These are phyloP conservation scores for Massariosphaeria phaeospora DNA, from an alignment of 495 filamentous ascomycete genomes.

Conservation along the genomic window DNA sequence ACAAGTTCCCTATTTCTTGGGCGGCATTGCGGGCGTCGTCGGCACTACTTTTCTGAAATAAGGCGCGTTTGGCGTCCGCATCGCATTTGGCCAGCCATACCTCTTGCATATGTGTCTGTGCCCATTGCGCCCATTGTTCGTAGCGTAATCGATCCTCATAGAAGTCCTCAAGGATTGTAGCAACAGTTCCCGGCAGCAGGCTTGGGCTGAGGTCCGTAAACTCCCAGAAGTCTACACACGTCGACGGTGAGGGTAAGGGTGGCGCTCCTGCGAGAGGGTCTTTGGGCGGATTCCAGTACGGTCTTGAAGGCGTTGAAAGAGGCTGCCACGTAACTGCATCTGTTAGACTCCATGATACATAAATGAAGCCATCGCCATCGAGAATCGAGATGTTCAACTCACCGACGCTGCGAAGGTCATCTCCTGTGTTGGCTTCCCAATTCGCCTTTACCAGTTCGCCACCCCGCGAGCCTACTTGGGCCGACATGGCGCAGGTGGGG, in stretches of 20 bases:
- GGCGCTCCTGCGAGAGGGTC: not conserved
- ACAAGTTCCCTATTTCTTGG: not conserved
- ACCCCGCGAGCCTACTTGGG: not conserved
- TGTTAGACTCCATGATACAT: not conserved
- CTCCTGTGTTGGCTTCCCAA: not conserved
- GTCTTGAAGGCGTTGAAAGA: not conserved
- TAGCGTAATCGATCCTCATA: not conserved
- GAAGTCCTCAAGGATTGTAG: not conserved
- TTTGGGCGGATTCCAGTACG: not conserved
- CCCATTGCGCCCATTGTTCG: not conserved
- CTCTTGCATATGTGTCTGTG: not conserved
- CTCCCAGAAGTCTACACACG: not conserved
- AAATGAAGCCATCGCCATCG: not conserved
- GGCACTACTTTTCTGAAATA: not conserved
- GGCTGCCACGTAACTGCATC: too few species aligned
- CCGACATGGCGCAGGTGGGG: not conserved
- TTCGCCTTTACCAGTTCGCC: not conserved
- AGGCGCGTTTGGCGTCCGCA: not conserved
- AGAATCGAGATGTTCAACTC: not conserved
- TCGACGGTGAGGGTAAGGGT: not conserved
- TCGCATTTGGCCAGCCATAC: not conserved
- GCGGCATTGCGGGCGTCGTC: not conserved
- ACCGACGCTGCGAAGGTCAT: not conserved
- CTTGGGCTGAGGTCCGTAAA: not conserved
- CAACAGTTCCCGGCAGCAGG: not conserved